Base-by-base conservation (phyloP, 2,329 filamentous ascomycete genomes). In the Aspergillus carbonarius region DNA sequence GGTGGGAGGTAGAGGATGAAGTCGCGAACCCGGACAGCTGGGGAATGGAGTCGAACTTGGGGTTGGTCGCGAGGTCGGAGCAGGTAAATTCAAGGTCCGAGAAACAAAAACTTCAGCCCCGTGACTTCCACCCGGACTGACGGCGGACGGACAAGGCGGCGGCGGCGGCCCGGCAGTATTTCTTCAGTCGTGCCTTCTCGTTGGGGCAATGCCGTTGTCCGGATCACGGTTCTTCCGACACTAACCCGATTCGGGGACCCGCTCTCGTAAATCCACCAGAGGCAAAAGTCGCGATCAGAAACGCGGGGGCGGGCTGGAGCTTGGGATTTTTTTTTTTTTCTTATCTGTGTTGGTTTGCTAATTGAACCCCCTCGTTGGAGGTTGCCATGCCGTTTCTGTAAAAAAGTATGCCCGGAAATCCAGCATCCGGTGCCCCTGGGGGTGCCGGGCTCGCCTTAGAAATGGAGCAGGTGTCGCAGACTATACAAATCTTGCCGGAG, bases 31-130 rank as follows among this genome's bases (percentile, higher is more conserved):
- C 39, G 4, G 39, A 42, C 10, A 42, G 39, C 39, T 42, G 17
- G 39, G 17, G 47, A 40, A n/a, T 18, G 17, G 23, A 5, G 40
- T 27, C 34, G 48, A 51, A 23, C 25, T 42, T 42, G 37, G 23
- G 52, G 20, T 44, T 44, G 40, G 20, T 32, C 34, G 18, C 18
- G 32, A 30, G 35, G 39, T 54, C 52, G 39, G 39, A 23, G 27
- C 27, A 27, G 25, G 23, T 32, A 32, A 32, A 42, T 42, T 42
- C 39, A 18, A 42, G 39, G 39, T 20, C 34, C 48, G 51, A 27
- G 57, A 63, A 70, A 70, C 70, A 74, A 75, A 74, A 76, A 75
- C 71, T 75, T 74, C 72, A 71, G 68, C 71, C 70, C 68, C 72
- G 71, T 74, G 72, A 74, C 66, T 27, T 37, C 5, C 23, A 23